phyloP scores from a whole-genome alignment of 2,329 filamentous ascomycete genomes.

The Biscogniauxia mediterranea region DNA sequence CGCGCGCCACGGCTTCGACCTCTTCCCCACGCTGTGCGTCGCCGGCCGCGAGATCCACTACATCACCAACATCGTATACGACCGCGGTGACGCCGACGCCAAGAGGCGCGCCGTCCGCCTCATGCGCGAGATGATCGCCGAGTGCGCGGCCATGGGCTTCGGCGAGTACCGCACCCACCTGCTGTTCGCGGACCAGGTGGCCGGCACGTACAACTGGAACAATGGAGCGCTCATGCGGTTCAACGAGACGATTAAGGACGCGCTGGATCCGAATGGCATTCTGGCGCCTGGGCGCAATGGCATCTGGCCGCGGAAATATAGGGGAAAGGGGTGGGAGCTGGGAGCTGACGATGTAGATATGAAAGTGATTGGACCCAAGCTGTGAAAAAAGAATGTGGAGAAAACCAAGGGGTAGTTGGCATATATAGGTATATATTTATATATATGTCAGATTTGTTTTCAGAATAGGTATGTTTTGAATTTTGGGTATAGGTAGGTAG shows the following conservation, averaged over 20 bases:
- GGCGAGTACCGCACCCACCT: slow-evolving; percentile 48
- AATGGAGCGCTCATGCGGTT: slow-evolving; percentile 41
- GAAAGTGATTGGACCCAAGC: slow-evolving; percentile 14
- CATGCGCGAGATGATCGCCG: slow-evolving; percentile 38
- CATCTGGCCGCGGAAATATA: slow-evolving; percentile 35
- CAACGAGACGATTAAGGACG: slow-evolving; percentile 44
- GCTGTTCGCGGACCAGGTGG: slow-evolving; percentile 47
- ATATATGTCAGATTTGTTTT: not conserved
- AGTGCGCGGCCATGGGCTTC: slow-evolving; percentile 41
- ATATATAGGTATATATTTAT: no score
- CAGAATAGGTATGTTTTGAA: slow-evolving; percentile 2
- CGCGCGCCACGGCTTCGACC: slow-evolving; percentile 47
- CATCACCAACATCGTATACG: slow-evolving; percentile 53
- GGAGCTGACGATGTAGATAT: slow-evolving; percentile 22
- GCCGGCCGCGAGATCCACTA: slow-evolving; percentile 55
- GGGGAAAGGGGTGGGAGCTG: slow-evolving; percentile 33
- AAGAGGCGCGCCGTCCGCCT: slow-evolving; percentile 28
- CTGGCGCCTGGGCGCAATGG: slow-evolving; percentile 37
- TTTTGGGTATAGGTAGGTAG: not conserved
- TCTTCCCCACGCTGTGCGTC: slow-evolving; percentile 50
- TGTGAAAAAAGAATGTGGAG: slow-evolving; percentile 1
- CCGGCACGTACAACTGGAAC: slow-evolving; percentile 45
- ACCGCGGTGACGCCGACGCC: slow-evolving; percentile 40
- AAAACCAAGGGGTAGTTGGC: no score
- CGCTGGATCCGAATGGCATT: slow-evolving; percentile 42